Conservation (phyloP, 2,329 filamentous ascomycete species). For the Talaromyces amestolkiae region DNA sequence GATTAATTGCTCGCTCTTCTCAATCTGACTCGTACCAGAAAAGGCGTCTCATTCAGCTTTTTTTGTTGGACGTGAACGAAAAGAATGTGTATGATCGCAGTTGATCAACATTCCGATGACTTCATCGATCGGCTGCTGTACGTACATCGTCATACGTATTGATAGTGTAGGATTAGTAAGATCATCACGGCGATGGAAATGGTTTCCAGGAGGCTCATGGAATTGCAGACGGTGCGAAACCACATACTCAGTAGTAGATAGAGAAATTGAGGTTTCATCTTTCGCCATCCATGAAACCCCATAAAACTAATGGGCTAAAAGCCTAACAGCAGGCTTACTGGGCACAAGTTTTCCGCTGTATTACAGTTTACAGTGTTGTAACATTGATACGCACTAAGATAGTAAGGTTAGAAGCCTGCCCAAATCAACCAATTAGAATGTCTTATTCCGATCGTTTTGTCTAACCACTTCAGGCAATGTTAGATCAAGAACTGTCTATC, state of each 20-base stretch:
- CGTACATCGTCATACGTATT: neutral
- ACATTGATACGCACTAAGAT: neutral
- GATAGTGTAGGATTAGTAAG: neutral
- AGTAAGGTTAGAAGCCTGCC: neutral
- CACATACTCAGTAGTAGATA: too few species aligned
- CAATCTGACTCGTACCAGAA: neutral
- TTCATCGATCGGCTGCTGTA: slow-evolving; percentile 4
- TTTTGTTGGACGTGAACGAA: neutral
- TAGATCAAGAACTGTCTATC: neutral
- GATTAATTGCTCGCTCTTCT: neutral
- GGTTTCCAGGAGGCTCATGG: neutral
- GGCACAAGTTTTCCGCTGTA: neutral
- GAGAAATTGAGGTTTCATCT: neutral
- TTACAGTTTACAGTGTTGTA: neutral
- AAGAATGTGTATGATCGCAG: neutral
- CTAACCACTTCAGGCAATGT: neutral
- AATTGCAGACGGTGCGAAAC: neutral
- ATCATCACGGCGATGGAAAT: neutral
- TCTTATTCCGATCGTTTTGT: neutral
- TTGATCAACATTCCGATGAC: slow-evolving; percentile 11
- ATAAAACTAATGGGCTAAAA: neutral
- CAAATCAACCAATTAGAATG: neutral
- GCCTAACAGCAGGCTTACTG: neutral
- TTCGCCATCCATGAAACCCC: neutral
- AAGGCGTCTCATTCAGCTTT: neutral